Percentiles rank a stretch among this genome's conserved stretches.
These are phyloP conservation scores for Maudiozyma humilis DNA, from an alignment of 1,139 yeast species.

Conservation along the genomic window DNA sequence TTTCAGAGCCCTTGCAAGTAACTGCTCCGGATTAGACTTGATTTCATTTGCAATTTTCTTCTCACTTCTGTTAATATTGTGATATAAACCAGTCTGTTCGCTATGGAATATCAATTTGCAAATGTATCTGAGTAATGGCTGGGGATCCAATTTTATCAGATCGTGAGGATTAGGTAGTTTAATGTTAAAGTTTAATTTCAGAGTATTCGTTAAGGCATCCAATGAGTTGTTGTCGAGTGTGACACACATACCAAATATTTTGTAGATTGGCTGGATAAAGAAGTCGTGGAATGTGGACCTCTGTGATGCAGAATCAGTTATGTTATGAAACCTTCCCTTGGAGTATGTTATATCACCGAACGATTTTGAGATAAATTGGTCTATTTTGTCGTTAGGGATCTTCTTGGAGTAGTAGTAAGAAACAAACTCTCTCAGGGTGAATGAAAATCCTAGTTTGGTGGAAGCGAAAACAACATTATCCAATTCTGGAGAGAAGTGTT, in stretches of 20 bases:
- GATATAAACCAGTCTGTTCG: slow-evolving; percentile 46
- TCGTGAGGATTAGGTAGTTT: slow-evolving; percentile 34
- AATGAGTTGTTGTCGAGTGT: slow-evolving; percentile 38
- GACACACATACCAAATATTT: slow-evolving; percentile 55
- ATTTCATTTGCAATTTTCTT: too few relatives aligned
- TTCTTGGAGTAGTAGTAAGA: slow-evolving; percentile 37
- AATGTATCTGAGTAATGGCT: slow-evolving; percentile 47
- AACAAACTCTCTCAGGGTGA: slow-evolving; percentile 62
- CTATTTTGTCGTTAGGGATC: slow-evolving; percentile 32
- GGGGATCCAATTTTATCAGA: slow-evolving; percentile 44
- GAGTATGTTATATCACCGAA: slow-evolving; percentile 75
- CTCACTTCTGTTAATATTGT: slow-evolving; percentile 21
- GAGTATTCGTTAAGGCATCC: slow-evolving; percentile 35
- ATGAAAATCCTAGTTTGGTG: slow-evolving; percentile 50
- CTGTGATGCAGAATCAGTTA: neutral
- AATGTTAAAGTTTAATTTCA: slow-evolving; percentile 43
- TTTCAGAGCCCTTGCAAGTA: slow-evolving; percentile 53
- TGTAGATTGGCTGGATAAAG: slow-evolving; percentile 73
- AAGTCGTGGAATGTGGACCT: slow-evolving; percentile 52
- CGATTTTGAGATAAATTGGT: slow-evolving; percentile 43
- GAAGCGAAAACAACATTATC: slow-evolving; percentile 74
- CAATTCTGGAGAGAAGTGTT: slow-evolving; percentile 48
- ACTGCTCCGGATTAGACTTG: neutral
- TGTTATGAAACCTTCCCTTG: slow-evolving; percentile 36
- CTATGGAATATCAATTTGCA: slow-evolving; percentile 47